Evolutionary conservation across 179 eudicot species (phyloP).

Genomic region (Amaranthus tricolor): DNA sequence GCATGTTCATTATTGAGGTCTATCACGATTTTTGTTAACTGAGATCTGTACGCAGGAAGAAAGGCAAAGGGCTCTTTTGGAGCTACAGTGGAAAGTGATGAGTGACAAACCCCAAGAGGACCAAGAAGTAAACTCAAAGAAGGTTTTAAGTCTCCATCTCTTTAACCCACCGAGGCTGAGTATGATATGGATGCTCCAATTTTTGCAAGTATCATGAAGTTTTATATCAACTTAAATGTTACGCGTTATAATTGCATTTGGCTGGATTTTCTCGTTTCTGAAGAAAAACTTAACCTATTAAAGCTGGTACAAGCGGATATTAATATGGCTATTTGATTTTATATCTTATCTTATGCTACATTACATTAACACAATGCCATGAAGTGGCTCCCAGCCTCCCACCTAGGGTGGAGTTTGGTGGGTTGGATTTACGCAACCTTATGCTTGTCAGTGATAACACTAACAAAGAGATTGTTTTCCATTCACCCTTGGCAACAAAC

Average conservation of each 20-base stretch:
- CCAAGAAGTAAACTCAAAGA: conserved; percentile 86
- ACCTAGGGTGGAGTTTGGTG: too few species aligned
- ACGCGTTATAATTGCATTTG: not conserved
- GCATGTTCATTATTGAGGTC: conserved; percentile 10
- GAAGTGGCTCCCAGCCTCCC: too few species aligned
- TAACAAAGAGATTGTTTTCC: too few species aligned
- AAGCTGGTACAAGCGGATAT: not conserved
- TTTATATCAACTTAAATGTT: not conserved
- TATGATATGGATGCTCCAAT: not conserved
- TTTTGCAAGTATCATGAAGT: not conserved
- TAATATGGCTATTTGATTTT: not conserved
- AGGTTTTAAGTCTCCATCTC: conserved; percentile 38
- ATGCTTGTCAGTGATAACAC: too few species aligned
- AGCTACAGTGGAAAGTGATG: conserved; percentile 98
- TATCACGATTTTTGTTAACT: conserved; percentile 15
- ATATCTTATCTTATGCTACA: not conserved
- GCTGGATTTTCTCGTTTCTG: not conserved
- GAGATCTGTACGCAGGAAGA: conserved; percentile 61
- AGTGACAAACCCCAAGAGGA: conserved; percentile 79
- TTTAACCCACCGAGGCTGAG: not conserved
- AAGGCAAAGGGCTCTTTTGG: conserved; percentile 81
- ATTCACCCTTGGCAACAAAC: too few species aligned
- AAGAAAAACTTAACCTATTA: not conserved
- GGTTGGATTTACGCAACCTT: too few species aligned
- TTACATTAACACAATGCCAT: too few species aligned